Evolutionary conservation across 148 eudicot species (phyloP).

Genomic region (Rhododendron griersonianum): DNA sequence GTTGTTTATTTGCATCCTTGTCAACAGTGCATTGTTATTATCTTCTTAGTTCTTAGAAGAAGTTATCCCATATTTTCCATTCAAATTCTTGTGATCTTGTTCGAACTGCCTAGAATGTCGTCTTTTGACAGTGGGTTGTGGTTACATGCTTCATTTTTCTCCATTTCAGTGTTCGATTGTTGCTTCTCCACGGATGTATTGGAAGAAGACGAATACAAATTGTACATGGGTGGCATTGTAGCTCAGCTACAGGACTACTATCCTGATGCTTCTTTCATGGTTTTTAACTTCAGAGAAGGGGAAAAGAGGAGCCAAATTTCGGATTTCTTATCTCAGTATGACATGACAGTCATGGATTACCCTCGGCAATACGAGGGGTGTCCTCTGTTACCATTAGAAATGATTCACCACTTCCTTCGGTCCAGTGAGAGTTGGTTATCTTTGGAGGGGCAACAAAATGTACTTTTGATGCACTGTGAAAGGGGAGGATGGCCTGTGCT

Average conservation of each 20-base stretch:
- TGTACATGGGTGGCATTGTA: constrained; percentile 64
- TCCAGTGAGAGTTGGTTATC: constrained; percentile 86
- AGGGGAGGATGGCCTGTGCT: constrained; percentile 86
- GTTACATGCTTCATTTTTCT: not conserved
- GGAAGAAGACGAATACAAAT: constrained; percentile 61
- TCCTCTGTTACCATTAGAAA: constrained; percentile 65
- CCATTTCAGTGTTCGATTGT: constrained; percentile 63
- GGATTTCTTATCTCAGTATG: constrained; percentile 62
- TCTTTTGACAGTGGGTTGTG: constrained; percentile 27
- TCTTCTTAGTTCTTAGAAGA: not conserved
- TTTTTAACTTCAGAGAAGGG: constrained; percentile 77
- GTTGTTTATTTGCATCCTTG: not conserved
- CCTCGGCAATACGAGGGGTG: constrained; percentile 71
- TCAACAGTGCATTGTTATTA: constrained; percentile 8
- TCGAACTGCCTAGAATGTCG: not conserved
- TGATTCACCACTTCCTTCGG: constrained; percentile 67
- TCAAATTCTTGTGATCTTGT: constrained; percentile 26
- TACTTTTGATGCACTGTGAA: constrained; percentile 77
- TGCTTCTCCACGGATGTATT: constrained; percentile 74
- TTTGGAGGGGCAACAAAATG: constrained; percentile 68
- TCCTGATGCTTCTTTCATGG: constrained; percentile 81
- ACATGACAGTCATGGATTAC: constrained; percentile 85
- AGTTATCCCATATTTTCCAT: not conserved
- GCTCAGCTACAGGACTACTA: constrained; percentile 63
- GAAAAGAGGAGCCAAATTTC: constrained; percentile 63